Evolutionary conservation across 495 filamentous ascomycete species (phyloP).

Genomic region (Jackrogersella multiformis): DNA sequence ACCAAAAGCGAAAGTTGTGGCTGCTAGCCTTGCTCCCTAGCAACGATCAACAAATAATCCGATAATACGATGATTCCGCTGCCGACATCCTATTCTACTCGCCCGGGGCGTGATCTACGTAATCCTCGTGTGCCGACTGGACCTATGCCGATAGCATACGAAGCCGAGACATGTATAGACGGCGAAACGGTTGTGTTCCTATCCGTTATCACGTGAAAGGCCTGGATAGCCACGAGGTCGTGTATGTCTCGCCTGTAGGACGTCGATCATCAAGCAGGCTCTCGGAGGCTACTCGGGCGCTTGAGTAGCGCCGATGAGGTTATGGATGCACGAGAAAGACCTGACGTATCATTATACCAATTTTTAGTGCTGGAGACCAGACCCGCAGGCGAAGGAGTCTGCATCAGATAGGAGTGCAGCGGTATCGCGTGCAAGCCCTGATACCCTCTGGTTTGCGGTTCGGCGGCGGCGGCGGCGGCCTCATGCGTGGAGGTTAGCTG

Average conservation of each 20-base stretch:
- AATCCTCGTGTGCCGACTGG: neutral
- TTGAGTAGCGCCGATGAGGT: conserved; percentile 15
- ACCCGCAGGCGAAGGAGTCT: conserved; percentile 2
- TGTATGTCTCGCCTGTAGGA: conserved; percentile 31
- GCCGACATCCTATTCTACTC: neutral
- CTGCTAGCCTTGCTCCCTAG: neutral
- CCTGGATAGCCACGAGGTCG: conserved; percentile 19
- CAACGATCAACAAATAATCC: conserved; percentile 2
- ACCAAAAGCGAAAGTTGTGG: conserved; percentile 18
- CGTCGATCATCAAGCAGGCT: conserved; percentile 21
- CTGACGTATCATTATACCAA: conserved; percentile 11
- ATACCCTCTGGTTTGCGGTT: neutral
- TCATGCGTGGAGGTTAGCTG: conserved; percentile 7
- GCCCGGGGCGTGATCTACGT: no score
- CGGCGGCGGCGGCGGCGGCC: neutral
- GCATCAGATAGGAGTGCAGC: conserved; percentile 28
- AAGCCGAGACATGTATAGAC: conserved; percentile 10
- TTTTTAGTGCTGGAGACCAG: neutral
- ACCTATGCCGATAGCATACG: neutral
- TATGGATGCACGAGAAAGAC: conserved; percentile 7
- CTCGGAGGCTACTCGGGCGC: conserved; percentile 16
- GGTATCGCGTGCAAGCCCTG: conserved; percentile 3
- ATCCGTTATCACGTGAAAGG: conserved; percentile 16
- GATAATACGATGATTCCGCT: neutral
- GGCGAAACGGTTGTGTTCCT: conserved; percentile 4